Base-by-base conservation (phyloP, 2,329 filamentous ascomycete species). In the Macrophomina pseudophaseolina region DNA sequence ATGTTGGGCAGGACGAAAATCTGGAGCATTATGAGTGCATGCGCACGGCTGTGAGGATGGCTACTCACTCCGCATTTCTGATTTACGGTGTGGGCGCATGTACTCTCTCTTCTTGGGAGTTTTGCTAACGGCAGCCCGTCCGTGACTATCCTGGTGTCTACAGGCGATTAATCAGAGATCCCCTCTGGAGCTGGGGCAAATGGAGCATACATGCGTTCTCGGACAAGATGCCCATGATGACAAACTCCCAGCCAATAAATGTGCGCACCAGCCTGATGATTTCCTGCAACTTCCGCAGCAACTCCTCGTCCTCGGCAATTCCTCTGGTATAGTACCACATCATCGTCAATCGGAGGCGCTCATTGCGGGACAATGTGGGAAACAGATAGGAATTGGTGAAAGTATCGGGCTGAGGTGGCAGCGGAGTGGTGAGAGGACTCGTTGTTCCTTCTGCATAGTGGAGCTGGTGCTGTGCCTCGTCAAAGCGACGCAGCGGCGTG, bases 311-410 rank as follows among this genome's bases (percentile, higher is more conserved):
- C 7, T 79, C 70, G 11, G 79, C 69, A 8, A 81, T 72, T 4
- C 76, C 76, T 33, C 74, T 73, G 1, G 80, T 81, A 40, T 83
- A 82, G 65, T 84, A 84, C 75, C 79, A 84, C 0, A 82, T 70
- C 70, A 77, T 74, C 1, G 78, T 79, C 51, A 80, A 69, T 33
- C 78, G 74, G 5, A 79, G 64, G 30, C 76, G 71, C 68, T 80
- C 78, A 59, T 80, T 79, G 23, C 70, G 72, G 2, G 77, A 72
- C 48, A 80, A 69, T 1, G 72, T 68, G 11, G 78, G 78, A 48
- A 74, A 77, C 7, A 80, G 70, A 66, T 80, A 80, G 30, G 63
- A 67, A 59, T 75, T 73, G 5, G 70, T 49, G 60, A 70, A 73
- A 16, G 67, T 38, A 38, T 66, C 52, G 4, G 70, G 72, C 44